A percentile compares a stretch with the other conserved stretches of the same genome.
phyloP scores from a whole-genome alignment of 345 rosid species.

The Eucalyptus cloeziana region DNA sequence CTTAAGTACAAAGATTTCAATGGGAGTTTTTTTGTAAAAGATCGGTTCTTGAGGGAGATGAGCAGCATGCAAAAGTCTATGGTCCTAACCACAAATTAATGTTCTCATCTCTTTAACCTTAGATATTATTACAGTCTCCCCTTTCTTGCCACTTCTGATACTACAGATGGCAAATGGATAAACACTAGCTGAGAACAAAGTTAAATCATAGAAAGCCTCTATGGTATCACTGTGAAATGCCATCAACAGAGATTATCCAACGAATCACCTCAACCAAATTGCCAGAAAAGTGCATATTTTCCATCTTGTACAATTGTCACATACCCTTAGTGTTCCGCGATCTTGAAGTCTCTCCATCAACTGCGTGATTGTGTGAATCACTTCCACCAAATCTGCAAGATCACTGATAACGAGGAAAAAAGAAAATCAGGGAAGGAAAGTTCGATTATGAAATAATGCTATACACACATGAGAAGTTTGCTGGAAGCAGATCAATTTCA shows the following conservation, averaged over 20 bases:
- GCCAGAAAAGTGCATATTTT: not conserved
- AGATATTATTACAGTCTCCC: not conserved
- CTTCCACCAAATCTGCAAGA: conserved; percentile 92
- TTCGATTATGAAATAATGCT: not conserved
- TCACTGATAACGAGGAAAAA: conserved; percentile 45
- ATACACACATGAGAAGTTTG: not conserved
- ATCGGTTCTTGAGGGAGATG: not conserved
- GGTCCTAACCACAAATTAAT: not conserved
- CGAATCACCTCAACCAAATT: not conserved
- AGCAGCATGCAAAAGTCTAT: not conserved
- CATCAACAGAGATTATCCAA: not conserved
- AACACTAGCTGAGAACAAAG: not conserved
- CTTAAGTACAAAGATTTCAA: not conserved
- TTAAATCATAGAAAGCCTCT: not conserved
- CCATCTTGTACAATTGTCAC: not conserved
- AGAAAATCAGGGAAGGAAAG: not conserved
- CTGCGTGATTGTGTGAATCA: conserved; percentile 41
- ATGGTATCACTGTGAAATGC: not conserved
- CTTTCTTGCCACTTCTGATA: not conserved
- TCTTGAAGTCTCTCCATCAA: conserved; percentile 90
- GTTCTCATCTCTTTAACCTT: not conserved
- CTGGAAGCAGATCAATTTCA: not conserved
- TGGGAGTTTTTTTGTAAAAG: not conserved
- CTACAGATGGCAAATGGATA: not conserved
- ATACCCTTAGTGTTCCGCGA: conserved; percentile 89